Conservation (phyloP, 2,329 filamentous ascomycete genomes). For the Aspergillus felis region DNA sequence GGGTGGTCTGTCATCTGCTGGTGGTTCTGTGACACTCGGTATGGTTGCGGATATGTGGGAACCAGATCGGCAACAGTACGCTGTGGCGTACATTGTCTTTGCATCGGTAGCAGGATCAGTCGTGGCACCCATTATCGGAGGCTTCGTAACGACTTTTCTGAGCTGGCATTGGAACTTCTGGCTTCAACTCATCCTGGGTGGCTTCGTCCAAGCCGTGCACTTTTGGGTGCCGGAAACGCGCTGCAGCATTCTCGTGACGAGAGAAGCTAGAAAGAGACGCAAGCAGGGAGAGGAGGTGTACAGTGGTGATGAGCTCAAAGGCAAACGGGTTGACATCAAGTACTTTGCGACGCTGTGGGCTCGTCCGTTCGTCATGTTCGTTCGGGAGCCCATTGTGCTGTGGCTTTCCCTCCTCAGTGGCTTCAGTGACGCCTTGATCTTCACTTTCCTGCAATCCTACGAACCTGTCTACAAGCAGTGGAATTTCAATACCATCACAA, state of each 20-base stretch:
- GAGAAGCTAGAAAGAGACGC: conserved; percentile 54
- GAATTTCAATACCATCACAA: conserved; percentile 16
- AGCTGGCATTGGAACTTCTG: conserved; percentile 61
- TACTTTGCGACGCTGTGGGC: conserved; percentile 48
- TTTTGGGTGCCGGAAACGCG: conserved; percentile 61
- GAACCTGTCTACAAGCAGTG: conserved; percentile 49
- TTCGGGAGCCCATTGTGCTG: conserved; percentile 70
- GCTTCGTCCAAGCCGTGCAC: conserved; percentile 47
- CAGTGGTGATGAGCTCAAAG: conserved; percentile 57
- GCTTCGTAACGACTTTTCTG: conserved; percentile 52
- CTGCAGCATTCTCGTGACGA: conserved; percentile 54
- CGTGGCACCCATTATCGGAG: conserved; percentile 52
- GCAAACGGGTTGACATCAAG: conserved; percentile 44
- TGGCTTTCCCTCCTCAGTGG: conserved; percentile 66
- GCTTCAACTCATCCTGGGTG: conserved; percentile 58
- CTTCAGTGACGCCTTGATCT: conserved; percentile 71
- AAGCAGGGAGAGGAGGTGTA: conserved; percentile 56
- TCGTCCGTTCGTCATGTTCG: conserved; percentile 68
- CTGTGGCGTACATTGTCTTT: conserved; percentile 71
- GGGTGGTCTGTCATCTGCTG: conserved; percentile 66
- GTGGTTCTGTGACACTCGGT: conserved; percentile 68
- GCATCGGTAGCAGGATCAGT: conserved; percentile 75
- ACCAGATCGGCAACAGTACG: conserved; percentile 66
- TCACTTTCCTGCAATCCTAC: conserved; percentile 73
- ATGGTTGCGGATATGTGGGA: conserved; percentile 76